Evolutionary conservation across 2,329 filamentous ascomycete species (phyloP).

Genomic region (Rachicladosporium sp.): DNA sequence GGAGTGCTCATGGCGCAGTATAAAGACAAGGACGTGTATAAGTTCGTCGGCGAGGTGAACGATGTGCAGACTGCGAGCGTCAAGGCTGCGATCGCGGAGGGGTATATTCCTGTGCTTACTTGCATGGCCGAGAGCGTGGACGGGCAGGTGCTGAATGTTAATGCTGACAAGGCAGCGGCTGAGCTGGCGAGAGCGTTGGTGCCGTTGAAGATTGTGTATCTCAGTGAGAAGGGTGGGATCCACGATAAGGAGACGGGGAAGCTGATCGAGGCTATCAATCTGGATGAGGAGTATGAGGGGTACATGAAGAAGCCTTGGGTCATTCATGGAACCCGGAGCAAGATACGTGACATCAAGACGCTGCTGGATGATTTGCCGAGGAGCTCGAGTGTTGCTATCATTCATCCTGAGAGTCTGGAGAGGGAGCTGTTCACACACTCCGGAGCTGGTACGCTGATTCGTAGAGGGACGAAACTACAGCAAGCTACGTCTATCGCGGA

Average conservation of each 20-base stretch:
- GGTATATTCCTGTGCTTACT: constrained; percentile 84
- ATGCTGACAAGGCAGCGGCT: constrained; percentile 90
- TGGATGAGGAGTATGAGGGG: constrained; percentile 89
- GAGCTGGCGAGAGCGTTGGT: constrained; percentile 81
- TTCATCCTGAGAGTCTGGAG: constrained; percentile 88
- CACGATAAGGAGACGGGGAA: constrained; percentile 88
- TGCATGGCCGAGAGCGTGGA: constrained; percentile 92
- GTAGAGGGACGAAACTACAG: constrained; percentile 79
- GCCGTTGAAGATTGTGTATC: constrained; percentile 92
- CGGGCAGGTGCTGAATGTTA: constrained; percentile 90
- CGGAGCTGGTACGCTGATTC: constrained; percentile 83
- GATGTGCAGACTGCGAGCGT: constrained; percentile 83
- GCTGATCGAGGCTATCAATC: constrained; percentile 94
- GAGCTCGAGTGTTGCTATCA: constrained; percentile 91
- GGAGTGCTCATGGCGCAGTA: constrained; percentile 91
- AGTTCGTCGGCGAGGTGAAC: constrained; percentile 90
- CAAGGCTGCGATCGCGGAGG: constrained; percentile 78
- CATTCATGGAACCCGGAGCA: constrained; percentile 82
- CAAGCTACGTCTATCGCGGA: constrained; percentile 59
- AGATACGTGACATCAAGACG: constrained; percentile 97
- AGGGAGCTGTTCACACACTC: constrained; percentile 98
- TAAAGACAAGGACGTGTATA: constrained; percentile 90
- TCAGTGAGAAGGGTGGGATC: constrained; percentile 94
- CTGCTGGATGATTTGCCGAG: constrained; percentile 77
- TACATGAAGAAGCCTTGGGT: constrained; percentile 94